Evolutionary conservation across 78 protist genomes (phyloP).

Genomic region (Bigelowiella natans): DNA sequence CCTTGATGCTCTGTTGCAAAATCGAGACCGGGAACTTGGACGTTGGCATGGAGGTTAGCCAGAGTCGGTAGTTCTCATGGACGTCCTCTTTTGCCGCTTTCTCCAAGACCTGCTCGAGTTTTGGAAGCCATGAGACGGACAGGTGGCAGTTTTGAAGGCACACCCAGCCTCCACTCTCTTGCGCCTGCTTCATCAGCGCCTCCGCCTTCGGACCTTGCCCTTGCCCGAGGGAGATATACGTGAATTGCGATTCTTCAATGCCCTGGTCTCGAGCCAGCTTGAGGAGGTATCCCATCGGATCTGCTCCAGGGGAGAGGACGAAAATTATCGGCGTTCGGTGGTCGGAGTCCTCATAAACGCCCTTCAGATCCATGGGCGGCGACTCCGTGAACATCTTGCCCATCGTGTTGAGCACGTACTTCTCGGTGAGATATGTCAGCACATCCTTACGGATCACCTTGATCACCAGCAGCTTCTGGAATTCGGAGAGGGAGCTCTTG

Average conservation of each 20-base stretch:
- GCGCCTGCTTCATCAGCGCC: slow-evolving; percentile 11
- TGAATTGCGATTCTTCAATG: background rate
- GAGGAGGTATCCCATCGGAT: slow-evolving; percentile 56
- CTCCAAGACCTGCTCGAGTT: slow-evolving; percentile 42
- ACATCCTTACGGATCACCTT: slow-evolving; percentile 69
- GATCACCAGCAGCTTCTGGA: slow-evolving; percentile 49
- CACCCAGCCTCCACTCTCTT: slow-evolving; percentile 52
- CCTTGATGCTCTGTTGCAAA: slow-evolving; percentile 74
- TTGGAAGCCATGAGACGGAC: slow-evolving; percentile 48
- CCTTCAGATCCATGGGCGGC: slow-evolving; percentile 67
- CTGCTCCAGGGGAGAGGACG: slow-evolving; percentile 71
- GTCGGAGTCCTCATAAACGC: slow-evolving; percentile 48
- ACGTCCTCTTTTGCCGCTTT: background rate
- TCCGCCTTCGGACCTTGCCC: slow-evolving; percentile 65
- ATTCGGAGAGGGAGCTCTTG: slow-evolving; percentile 6
- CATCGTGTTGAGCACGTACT: slow-evolving; percentile 13
- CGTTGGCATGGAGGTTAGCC: slow-evolving; percentile 80
- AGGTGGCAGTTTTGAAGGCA: slow-evolving; percentile 68
- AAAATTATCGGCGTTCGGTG: slow-evolving; percentile 60
- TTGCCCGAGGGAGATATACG: slow-evolving; percentile 64
- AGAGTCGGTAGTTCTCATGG: slow-evolving; percentile 50
- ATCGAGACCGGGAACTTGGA: slow-evolving; percentile 67
- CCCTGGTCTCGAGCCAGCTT: slow-evolving; percentile 42
- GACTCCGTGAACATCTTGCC: slow-evolving; percentile 55
- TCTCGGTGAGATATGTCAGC: slow-evolving; percentile 37